phyloP scores from a whole-genome alignment of 108 stramenopile species.

The Seminavis robusta region DNA sequence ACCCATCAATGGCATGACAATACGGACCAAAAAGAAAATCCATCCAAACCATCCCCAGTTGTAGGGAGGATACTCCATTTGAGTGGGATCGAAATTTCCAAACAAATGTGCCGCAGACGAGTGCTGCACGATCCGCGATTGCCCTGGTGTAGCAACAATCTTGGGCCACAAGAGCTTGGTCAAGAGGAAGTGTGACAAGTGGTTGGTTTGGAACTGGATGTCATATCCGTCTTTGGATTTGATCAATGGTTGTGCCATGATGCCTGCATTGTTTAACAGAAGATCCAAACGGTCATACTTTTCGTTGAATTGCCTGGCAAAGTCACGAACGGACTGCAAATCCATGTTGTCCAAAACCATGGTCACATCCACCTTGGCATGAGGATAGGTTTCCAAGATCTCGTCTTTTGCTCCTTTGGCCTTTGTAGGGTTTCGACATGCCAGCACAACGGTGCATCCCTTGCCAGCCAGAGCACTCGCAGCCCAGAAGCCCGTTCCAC shows the following conservation, averaged over 20 bases:
- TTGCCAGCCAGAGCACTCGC: constrained; percentile 20
- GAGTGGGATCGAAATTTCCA: background rate
- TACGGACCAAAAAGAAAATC: background rate
- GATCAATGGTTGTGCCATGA: constrained; percentile 9
- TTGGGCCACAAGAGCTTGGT: constrained; percentile 9
- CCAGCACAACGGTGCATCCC: constrained; percentile 42
- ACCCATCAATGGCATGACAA: no score
- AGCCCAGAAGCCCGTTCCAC: constrained; percentile 44
- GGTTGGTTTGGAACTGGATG: constrained; percentile 38
- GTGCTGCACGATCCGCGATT: background rate
- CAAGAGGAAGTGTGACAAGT: constrained; percentile 31
- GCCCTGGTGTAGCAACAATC: background rate
- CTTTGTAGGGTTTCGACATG: constrained; percentile 36
- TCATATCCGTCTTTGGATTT: constrained; percentile 35
- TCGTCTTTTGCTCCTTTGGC: constrained; percentile 15
- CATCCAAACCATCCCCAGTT: background rate
- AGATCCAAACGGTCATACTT: constrained; percentile 26
- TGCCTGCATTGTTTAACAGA: constrained; percentile 39
- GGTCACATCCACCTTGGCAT: constrained; percentile 1
- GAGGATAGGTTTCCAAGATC: background rate
- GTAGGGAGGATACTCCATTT: constrained; percentile 1
- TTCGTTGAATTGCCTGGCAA: constrained; percentile 10
- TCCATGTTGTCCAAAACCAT: constrained; percentile 2
- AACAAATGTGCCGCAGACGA: background rate
- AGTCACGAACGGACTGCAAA: constrained; percentile 1